Evolutionary conservation across 2,329 filamentous ascomycete species (phyloP).

Genomic region (Fusarium pseudocircinatum): DNA sequence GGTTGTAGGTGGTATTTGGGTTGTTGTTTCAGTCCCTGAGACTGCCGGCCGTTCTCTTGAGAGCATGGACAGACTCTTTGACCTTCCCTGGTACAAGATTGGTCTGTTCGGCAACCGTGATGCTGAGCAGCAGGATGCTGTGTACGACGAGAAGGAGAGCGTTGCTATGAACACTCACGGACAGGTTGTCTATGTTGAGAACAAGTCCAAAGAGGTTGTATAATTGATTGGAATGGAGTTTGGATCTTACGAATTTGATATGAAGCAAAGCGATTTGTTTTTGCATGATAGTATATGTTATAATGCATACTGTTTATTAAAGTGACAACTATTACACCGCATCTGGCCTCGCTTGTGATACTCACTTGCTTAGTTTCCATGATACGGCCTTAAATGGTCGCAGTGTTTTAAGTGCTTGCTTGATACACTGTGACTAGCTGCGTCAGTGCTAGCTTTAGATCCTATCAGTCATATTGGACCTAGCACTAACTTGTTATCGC

Average conservation of each 20-base stretch:
- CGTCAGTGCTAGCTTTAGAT: neutral
- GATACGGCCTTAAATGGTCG: neutral
- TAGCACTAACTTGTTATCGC: too few relatives aligned
- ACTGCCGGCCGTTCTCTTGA: slow-evolving; percentile 16
- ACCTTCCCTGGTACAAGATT: slow-evolving; percentile 19
- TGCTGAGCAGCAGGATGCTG: slow-evolving; percentile 17
- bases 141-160: slow-evolving; percentile 5
- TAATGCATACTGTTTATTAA: neutral
- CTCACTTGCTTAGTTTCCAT: neutral
- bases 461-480: neutral
- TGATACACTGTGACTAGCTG: neutral
- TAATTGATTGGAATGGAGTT: neutral
- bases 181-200: slow-evolving; percentile 4
- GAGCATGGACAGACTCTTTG: slow-evolving; percentile 20
- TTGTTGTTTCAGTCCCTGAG: slow-evolving; percentile 5
- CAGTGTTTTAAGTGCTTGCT: too few relatives aligned
- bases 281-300: neutral
- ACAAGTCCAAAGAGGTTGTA: slow-evolving; percentile 4
- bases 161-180: slow-evolving; percentile 4
- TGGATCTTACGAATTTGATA: neutral
- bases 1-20: slow-evolving; percentile 4
- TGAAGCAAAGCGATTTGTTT: neutral
- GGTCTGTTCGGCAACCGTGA: slow-evolving; percentile 17
- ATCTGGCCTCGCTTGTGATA: neutral
- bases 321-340: accelerated